These are phyloP conservation scores for Fomitopsis palustris DNA, from an alignment of 1,284 basidiomycete species.

Conservation along the genomic window DNA sequence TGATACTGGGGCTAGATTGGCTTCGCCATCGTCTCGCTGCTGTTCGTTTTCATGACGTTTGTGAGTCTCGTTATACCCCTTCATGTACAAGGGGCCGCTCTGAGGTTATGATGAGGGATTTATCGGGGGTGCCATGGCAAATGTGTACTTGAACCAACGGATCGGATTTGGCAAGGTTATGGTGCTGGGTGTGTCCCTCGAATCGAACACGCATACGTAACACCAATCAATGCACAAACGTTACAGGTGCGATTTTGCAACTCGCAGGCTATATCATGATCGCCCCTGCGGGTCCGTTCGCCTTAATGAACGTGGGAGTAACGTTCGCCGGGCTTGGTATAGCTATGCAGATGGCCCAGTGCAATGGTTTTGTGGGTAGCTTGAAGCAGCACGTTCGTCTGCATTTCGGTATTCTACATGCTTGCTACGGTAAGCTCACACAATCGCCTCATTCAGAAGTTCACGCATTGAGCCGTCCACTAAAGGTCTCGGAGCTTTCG, in stretches of 20 bases:
- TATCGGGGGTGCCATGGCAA: conserved; percentile 46
- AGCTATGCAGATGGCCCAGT: conserved; percentile 25
- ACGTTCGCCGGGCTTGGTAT: conserved; percentile 16
- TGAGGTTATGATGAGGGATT: conserved; percentile 39
- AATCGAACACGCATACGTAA: background rate
- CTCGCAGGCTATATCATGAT: conserved; percentile 1
- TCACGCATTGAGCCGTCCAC: background rate
- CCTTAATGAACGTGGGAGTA: conserved; percentile 27
- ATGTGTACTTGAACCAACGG: conserved; percentile 52
- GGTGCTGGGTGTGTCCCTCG: background rate
- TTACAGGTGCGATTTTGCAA: background rate
- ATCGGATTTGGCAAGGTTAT: conserved; percentile 58
- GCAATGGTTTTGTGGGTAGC: conserved; percentile 26
- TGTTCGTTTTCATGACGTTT: conserved; percentile 44
- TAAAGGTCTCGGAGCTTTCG: conserved; percentile 61
- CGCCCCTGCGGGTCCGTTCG: conserved; percentile 29
- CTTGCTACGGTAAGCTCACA: conserved; percentile 12
- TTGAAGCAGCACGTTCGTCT: conserved; percentile 16
- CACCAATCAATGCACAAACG: background rate
- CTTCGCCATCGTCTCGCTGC: conserved; percentile 44
- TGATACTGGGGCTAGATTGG: conserved; percentile 32
- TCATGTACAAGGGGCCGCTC: background rate
- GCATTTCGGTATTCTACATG: conserved; percentile 41
- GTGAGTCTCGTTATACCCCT: conserved; percentile 26
- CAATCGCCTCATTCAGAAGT: background rate